phyloP scores from a whole-genome alignment of 2,329 filamentous ascomycete species.

The Blastomyces silverae region DNA sequence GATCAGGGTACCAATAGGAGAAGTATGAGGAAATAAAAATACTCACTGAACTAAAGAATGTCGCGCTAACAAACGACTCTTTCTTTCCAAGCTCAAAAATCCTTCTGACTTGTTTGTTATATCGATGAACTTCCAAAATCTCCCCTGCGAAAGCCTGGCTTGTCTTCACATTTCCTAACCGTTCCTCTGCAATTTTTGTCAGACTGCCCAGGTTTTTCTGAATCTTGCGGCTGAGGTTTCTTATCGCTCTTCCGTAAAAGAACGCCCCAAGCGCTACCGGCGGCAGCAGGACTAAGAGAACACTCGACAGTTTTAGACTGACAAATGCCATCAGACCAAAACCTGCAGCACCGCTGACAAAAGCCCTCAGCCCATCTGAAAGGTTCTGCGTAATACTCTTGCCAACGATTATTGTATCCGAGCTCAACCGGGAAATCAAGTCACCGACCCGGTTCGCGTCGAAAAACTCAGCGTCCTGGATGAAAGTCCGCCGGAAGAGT shows the following conservation, averaged over 20 bases:
- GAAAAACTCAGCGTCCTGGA: conserved; percentile 99
- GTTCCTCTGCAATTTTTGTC: conserved; percentile 96
- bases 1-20: neutral
- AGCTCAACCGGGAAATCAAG: conserved; percentile 87
- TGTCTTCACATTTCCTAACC: conserved; percentile 93
- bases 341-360: conserved; percentile 84
- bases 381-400: conserved; percentile 98
- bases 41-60: conserved; percentile 66
- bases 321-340: conserved; percentile 95
- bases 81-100: conserved; percentile 84
- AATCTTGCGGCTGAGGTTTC: conserved; percentile 83
- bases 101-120: conserved; percentile 84
- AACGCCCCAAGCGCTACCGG: conserved; percentile 86
- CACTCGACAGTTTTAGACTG: conserved; percentile 79
- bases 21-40: neutral
- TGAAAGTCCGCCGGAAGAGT: conserved; percentile 82
- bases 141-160: conserved; percentile 95
- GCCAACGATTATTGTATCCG: conserved; percentile 94
- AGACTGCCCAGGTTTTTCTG: conserved; percentile 88
- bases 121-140: conserved; percentile 78
- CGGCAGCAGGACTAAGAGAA: conserved; percentile 80
- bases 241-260: conserved; percentile 81
- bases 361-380: conserved; percentile 84
- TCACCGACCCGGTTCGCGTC: conserved; percentile 96
- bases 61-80: conserved; percentile 82